Conservation (phyloP, 768 basidiomycete genomes). For the Lactarius psammicola region DNA sequence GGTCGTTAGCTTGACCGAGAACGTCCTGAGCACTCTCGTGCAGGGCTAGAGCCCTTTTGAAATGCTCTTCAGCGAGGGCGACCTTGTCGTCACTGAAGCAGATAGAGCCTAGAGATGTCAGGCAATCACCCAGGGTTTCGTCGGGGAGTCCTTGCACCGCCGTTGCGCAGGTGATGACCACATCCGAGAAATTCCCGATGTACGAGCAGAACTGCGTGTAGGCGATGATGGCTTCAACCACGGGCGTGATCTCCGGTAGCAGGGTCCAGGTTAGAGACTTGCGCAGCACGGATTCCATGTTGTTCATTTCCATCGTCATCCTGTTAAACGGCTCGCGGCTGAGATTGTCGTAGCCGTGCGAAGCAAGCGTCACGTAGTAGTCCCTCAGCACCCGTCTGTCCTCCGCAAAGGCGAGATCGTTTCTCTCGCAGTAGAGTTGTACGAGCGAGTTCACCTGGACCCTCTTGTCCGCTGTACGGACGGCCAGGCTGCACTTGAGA, state of each 20-base stretch:
- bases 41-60: not conserved
- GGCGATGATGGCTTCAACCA: conserved; percentile 19
- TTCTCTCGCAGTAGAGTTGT: conserved; percentile 18
- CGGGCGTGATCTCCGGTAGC: conserved; percentile 6
- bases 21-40: conserved; percentile 19
- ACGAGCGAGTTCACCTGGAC: conserved; percentile 26
- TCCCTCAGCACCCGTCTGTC: conserved; percentile 16
- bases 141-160: conserved; percentile 2
- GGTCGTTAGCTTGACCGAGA: conserved; percentile 21
- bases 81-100: conserved; percentile 10
- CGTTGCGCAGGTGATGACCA: conserved; percentile 2
- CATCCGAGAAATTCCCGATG: conserved; percentile 21
- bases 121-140: conserved; percentile 14
- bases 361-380: conserved; percentile 20
- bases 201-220: conserved; percentile 22
- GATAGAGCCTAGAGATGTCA: conserved; percentile 10
- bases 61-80: not conserved
- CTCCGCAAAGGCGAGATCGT: not conserved
- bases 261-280: conserved; percentile 17
- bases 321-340: conserved; percentile 7
- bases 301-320: conserved; percentile 24
- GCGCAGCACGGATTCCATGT: conserved; percentile 17
- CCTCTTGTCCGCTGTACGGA: conserved; percentile 13
- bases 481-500: conserved; percentile 17
- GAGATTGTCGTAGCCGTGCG: conserved; percentile 20